Evolutionary conservation across 768 basidiomycete genomes (phyloP).

Genomic region (Serendipita indica): DNA sequence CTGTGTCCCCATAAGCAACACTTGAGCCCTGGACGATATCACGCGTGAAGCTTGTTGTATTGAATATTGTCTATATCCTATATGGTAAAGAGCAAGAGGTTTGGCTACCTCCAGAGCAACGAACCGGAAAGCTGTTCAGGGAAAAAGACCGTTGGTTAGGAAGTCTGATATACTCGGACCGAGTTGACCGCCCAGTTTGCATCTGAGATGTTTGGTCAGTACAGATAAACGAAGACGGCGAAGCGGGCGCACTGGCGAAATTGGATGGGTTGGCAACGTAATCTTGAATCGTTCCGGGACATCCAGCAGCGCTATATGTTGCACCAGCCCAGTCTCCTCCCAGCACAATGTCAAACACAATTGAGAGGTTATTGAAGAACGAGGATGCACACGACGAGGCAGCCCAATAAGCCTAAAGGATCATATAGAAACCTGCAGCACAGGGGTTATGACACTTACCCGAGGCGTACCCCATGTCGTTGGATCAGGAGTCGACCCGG

Average conservation of each 20-base stretch:
- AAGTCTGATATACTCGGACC: conserved; percentile 5
- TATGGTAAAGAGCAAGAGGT: too few species aligned
- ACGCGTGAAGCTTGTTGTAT: too few species aligned
- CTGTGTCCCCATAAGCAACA: too few species aligned
- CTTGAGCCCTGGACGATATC: too few species aligned
- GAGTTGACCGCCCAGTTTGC: conserved; percentile 8
- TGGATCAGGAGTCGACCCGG: conserved; percentile 25
- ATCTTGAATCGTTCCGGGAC: conserved; percentile 24
- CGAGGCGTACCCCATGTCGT: conserved; percentile 29
- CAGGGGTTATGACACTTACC: conserved; percentile 13
- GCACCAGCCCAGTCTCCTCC: conserved; percentile 31
- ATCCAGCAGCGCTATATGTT: conserved; percentile 16
- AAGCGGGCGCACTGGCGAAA: conserved; percentile 27
- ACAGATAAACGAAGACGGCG: conserved; percentile 7
- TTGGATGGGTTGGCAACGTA: conserved; percentile 40
- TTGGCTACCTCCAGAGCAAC: too few species aligned
- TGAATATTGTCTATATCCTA: too few species aligned
- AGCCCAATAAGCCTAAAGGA: conserved; percentile 21
- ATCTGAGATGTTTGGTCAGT: background rate
- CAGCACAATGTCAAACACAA: conserved; percentile 29
- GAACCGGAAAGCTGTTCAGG: too few species aligned
- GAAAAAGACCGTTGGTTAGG: too few species aligned
- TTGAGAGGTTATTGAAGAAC: conserved; percentile 27
- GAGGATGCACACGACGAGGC: conserved; percentile 25
- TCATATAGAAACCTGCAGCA: background rate